Conservation (phyloP, 2,329 filamentous ascomycete genomes). For the Fusarium sp. region DNA sequence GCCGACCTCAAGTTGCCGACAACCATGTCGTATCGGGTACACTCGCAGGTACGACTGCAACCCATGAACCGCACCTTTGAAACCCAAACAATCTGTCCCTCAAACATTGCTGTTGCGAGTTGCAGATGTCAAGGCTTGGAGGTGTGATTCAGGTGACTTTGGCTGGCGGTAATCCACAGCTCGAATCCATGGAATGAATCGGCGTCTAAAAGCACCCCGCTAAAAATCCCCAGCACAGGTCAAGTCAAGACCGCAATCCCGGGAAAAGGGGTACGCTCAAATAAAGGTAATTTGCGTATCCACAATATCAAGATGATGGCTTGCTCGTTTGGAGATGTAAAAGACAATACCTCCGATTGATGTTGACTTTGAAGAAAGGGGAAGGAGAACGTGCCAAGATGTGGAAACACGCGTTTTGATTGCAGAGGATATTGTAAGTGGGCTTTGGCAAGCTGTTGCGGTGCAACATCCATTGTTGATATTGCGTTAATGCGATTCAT, state of each 20-base stretch:
- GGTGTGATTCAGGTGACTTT: constrained; percentile 8
- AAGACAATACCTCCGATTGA: constrained; percentile 7
- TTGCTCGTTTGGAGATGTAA: constrained; percentile 23
- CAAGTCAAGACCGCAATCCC: constrained; percentile 26
- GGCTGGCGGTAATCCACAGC: neutral
- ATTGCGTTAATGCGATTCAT: neutral
- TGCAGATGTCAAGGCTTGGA: neutral
- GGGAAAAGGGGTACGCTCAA: constrained; percentile 40
- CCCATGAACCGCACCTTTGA: neutral
- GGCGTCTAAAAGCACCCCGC: constrained; percentile 20
- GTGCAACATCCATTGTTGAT: constrained; percentile 2
- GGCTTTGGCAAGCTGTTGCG: constrained; percentile 14
- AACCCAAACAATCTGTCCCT: neutral
- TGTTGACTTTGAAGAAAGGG: constrained; percentile 8
- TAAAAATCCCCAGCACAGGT: constrained; percentile 29
- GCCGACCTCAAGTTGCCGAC: neutral
- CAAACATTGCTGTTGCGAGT: constrained; percentile 1
- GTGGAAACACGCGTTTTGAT: constrained; percentile 28
- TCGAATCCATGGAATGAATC: constrained; percentile 6
- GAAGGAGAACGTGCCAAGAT: constrained; percentile 3
- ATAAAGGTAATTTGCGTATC: constrained; percentile 40
- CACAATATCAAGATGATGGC: constrained; percentile 41
- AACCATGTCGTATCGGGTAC: neutral
- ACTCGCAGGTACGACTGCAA: neutral
- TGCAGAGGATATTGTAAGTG: constrained; percentile 21